These are phyloP conservation scores for Fusarium pseudoanthophilum DNA, from an alignment of 2,329 filamentous ascomycete genomes.

Conservation along the genomic window DNA sequence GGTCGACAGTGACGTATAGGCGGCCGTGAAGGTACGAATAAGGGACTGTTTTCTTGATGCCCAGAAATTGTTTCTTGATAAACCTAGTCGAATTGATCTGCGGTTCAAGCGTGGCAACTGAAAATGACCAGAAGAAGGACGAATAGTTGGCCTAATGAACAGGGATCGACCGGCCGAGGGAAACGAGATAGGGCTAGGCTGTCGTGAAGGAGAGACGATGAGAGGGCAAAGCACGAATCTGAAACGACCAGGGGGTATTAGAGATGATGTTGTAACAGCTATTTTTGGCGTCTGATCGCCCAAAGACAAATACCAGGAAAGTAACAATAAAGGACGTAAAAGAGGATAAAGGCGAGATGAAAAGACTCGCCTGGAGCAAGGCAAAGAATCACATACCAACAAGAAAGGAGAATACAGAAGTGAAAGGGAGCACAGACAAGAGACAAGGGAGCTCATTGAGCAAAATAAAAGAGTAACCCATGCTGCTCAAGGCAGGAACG, in stretches of 20 bases:
- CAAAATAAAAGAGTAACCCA: not conserved
- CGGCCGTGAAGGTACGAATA: slow-evolving; percentile 17
- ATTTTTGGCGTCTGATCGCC: slow-evolving; percentile 24
- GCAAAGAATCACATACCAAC: slow-evolving; percentile 2
- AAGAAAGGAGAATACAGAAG: not conserved
- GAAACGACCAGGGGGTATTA: slow-evolving; percentile 28
- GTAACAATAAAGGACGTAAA: not conserved
- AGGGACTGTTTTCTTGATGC: slow-evolving; percentile 14
- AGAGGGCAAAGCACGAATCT: slow-evolving; percentile 24
- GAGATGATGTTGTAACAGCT: slow-evolving; percentile 18
- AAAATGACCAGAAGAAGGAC: slow-evolving; percentile 17
- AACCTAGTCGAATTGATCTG: slow-evolving; percentile 35
- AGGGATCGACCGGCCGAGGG: slow-evolving; percentile 21
- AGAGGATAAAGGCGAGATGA: slow-evolving; percentile 5
- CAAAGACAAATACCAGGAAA: slow-evolving; percentile 13
- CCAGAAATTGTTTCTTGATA: slow-evolving; percentile 31
- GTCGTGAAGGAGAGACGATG: slow-evolving; percentile 11
- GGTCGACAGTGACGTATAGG: slow-evolving; percentile 32
- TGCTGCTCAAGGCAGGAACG: not conserved
- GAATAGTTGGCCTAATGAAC: slow-evolving; percentile 8
- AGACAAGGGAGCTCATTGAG: not conserved
- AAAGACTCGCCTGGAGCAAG: slow-evolving; percentile 3
- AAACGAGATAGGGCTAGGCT: slow-evolving; percentile 29
- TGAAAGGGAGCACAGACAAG: not conserved
- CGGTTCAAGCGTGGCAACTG: slow-evolving; percentile 12